Base-by-base conservation (phyloP, 352 stramenopile genomes). In the Pythium plurisporium region DNA sequence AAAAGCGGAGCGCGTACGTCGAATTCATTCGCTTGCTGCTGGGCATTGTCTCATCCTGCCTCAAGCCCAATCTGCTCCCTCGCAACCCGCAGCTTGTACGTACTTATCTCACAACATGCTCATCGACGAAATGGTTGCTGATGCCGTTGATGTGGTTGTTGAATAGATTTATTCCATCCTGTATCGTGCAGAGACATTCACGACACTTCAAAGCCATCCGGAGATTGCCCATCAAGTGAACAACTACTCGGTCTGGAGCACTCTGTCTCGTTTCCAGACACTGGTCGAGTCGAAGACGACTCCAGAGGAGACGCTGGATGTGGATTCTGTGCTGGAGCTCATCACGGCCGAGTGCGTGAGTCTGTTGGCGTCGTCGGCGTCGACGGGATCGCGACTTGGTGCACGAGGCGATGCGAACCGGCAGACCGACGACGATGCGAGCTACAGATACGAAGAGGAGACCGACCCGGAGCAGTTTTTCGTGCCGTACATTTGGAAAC, bases 91-190 rank as follows among this genome's bases (percentile, higher is more conserved):
- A 93, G 70, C 77, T 93, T 74, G 73, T 82, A 65, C 4, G 67
- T 72, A 23, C n/a, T 26, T 15, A 19, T 30, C 49, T 10, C 26
- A 36, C 9, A 43, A 20, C 12, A 44, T 29, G 10, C 36, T 40
- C 29, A 20, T 57, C 23, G 27, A 5, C 5, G 23, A 25, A 33
- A 5, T 25, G 12, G 5, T 40, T n/a, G n/a, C 36, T 48, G 38
- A 47, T 38, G 2, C 3, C 19, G 22, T 23, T 47, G 6, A 11
- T 37, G 33, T 59, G 19, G 6, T 15, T 26, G 42, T 2, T 34
- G 20, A 23, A 11, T 59, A 83, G 74, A 91, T 94, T 83, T 94
- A 91, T 85, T 85, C 81, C 27, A 59, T 94, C 11, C 47, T 94
- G 27, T 86, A 94, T 52, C 76, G 75, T 20, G 73, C 76, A 5